These are phyloP conservation scores for Solanum etuberosum DNA, from an alignment of 257 asterid genomes.

Conservation along the genomic window DNA sequence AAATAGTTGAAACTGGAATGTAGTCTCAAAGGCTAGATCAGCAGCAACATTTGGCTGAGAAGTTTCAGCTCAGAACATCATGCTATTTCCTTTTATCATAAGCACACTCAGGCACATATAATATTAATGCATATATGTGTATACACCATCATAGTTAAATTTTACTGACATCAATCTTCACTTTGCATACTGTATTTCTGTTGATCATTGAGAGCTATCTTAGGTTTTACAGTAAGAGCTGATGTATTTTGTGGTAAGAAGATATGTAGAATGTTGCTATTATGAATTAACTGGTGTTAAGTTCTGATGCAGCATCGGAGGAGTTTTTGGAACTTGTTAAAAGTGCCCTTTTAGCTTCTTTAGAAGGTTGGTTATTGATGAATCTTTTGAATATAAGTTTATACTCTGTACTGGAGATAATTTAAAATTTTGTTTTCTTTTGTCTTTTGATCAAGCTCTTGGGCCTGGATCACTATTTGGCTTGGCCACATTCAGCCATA, in stretches of 20 bases:
- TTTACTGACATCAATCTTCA: not conserved
- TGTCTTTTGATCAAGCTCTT: constrained; percentile 51
- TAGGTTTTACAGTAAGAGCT: not conserved
- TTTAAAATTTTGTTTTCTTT: constrained; percentile 5
- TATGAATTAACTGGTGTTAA: not conserved
- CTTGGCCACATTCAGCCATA: constrained; percentile 94
- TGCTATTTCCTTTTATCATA: not conserved
- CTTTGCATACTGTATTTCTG: not conserved
- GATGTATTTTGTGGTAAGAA: not conserved
- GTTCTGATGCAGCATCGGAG: constrained; percentile 73
- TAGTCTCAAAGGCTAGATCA: not conserved
- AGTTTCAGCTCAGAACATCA: not conserved
- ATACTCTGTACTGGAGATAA: not conserved
- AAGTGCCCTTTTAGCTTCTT: constrained; percentile 91
- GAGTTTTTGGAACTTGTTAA: constrained; percentile 95
- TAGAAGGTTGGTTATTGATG: constrained; percentile 62
- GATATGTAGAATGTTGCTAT: not conserved
- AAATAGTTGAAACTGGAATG: not conserved
- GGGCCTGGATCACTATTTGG: constrained; percentile 98
- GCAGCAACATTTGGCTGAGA: not conserved
- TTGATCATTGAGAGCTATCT: not conserved
- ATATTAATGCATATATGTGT: not conserved
- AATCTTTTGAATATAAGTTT: not conserved
- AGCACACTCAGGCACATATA: not conserved
- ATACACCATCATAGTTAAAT: not conserved